These are phyloP conservation scores for Ascochyta lentis DNA, from an alignment of 2,329 filamentous ascomycete genomes.

Conservation along the genomic window DNA sequence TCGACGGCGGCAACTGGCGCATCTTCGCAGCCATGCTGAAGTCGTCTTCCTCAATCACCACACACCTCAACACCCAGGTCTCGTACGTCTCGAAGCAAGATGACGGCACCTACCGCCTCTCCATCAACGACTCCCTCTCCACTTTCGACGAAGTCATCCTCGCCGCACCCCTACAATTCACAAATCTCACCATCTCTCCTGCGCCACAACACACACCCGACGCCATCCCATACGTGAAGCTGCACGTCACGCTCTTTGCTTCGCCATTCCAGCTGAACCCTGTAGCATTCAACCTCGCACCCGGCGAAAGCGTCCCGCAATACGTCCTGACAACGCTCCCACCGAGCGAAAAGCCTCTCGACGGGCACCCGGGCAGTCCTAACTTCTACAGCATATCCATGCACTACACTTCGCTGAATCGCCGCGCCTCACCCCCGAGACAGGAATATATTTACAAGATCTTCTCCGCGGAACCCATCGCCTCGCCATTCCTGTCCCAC, in stretches of 20 bases:
- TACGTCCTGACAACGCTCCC: slow-evolving; percentile 84
- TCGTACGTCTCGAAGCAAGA: slow-evolving; percentile 58
- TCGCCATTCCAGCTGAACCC: slow-evolving; percentile 76
- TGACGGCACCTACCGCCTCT: slow-evolving; percentile 54
- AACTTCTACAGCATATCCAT: slow-evolving; percentile 89
- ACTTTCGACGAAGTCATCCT: slow-evolving; percentile 81
- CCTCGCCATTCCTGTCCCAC: slow-evolving; percentile 54
- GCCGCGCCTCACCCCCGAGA: slow-evolving; percentile 43
- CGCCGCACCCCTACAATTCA: slow-evolving; percentile 83
- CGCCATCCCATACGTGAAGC: slow-evolving; percentile 79
- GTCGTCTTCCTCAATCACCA: slow-evolving; percentile 62
- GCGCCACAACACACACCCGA: slow-evolving; percentile 66
- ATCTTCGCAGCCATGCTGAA: slow-evolving; percentile 87
- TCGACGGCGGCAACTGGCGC: slow-evolving; percentile 89
- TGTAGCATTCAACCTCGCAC: slow-evolving; percentile 71
- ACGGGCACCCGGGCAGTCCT: slow-evolving; percentile 65
- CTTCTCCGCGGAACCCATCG: slow-evolving; percentile 63
- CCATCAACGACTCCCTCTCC: slow-evolving; percentile 23
- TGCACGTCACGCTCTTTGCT: slow-evolving; percentile 90
- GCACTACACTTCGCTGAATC: slow-evolving; percentile 69
- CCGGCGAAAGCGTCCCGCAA: slow-evolving; percentile 68
- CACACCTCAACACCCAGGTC: slow-evolving; percentile 73
- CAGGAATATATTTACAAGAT: slow-evolving; percentile 70
- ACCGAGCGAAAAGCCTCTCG: slow-evolving; percentile 59
- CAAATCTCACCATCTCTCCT: slow-evolving; percentile 65